phyloP scores from a whole-genome alignment of 2,329 filamentous ascomycete genomes.

The Pseudogymnoascus sp. region DNA sequence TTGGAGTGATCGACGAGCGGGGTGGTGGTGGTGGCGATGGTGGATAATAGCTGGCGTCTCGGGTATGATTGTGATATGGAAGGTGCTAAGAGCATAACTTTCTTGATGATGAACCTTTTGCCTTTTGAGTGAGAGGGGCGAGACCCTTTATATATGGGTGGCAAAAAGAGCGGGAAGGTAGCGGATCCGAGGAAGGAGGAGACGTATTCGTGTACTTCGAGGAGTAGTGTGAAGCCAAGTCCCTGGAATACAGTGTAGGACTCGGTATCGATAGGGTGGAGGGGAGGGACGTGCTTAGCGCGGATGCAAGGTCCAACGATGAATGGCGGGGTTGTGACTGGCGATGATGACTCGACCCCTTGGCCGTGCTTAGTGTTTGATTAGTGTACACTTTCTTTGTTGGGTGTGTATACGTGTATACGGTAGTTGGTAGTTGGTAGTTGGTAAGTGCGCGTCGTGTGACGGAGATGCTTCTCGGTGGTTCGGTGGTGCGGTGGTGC shows the following conservation, averaged over 20 bases:
- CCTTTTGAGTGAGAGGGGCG: not conserved
- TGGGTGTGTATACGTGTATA: not conserved
- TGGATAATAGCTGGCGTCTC: not conserved
- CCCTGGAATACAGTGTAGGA: not conserved
- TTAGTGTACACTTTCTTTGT: not conserved
- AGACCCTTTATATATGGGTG: slow-evolving; percentile 6
- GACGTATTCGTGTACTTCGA: not conserved
- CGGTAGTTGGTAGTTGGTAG: not conserved
- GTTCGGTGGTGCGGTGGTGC: not conserved
- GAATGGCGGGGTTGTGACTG: not conserved
- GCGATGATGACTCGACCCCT: slow-evolving; percentile 3
- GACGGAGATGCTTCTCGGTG: not conserved
- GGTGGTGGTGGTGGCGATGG: not conserved
- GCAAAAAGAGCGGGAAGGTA: not conserved
- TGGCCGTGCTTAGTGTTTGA: not conserved
- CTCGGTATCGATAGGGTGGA: not conserved
- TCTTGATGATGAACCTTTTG: not conserved
- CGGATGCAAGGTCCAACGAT: not conserved
- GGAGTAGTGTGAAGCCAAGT: not conserved
- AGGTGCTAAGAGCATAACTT: slow-evolving; percentile 8
- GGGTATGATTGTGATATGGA: slow-evolving; percentile 1
- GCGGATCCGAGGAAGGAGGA: not conserved
- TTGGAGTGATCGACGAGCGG: not conserved
- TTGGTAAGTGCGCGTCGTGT: not conserved
- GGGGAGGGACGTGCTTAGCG: not conserved